phyloP scores from a whole-genome alignment of 768 basidiomycete species.

The Rhizopogon vinicolor region DNA sequence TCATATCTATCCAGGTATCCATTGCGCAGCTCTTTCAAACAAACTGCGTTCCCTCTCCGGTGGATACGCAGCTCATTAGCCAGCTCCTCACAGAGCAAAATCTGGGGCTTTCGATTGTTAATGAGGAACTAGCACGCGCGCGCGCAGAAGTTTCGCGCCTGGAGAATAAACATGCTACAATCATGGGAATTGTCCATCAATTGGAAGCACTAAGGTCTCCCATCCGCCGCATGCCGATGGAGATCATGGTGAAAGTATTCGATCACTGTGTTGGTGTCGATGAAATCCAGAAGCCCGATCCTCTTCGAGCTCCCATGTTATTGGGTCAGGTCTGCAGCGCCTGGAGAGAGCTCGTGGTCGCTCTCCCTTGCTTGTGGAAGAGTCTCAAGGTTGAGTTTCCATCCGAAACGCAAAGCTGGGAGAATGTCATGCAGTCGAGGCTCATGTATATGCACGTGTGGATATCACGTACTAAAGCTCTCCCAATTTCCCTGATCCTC shows the following conservation, averaged over 20 bases:
- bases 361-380: constrained; percentile 22
- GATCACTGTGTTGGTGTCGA: constrained; percentile 16
- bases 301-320: constrained; percentile 16
- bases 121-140: constrained; percentile 14
- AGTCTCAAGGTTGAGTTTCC: constrained; percentile 20
- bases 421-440: constrained; percentile 20
- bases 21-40: constrained; percentile 24
- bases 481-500: constrained; percentile 22
- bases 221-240: constrained; percentile 26
- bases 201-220: constrained; percentile 24
- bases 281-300: constrained; percentile 5
- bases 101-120: constrained; percentile 8
- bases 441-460: constrained; percentile 23
- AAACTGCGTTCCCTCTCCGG: constrained; percentile 21
- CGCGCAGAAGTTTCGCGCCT: constrained; percentile 16
- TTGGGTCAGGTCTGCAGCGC: constrained; percentile 26
- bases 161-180: constrained; percentile 10
- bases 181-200: constrained; percentile 14
- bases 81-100: constrained; percentile 14
- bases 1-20: constrained; percentile 11
- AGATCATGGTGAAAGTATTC: constrained; percentile 23
- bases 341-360: constrained; percentile 24
- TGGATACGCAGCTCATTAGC: constrained; percentile 14
- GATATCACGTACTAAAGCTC: constrained; percentile 24
- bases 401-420: constrained; percentile 15